Evolutionary conservation across 495 filamentous ascomycete species (phyloP).

Genomic region (Trichoderma asperelloides): DNA sequence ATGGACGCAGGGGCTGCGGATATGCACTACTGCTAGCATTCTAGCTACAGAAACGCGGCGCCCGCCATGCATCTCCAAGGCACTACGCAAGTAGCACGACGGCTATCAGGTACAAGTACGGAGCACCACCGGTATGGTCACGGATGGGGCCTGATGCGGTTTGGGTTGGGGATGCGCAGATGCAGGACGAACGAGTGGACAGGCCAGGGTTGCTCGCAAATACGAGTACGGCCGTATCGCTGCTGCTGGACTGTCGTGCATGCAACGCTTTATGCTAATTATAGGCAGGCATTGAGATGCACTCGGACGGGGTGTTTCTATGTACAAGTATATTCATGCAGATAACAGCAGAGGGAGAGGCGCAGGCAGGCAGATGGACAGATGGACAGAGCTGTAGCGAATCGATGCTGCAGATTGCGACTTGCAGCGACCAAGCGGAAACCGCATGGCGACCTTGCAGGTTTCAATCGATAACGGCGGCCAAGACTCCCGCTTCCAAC

Average conservation of each 20-base stretch:
- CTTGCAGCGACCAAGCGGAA: not conserved
- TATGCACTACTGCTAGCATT: not conserved
- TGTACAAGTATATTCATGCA: not conserved
- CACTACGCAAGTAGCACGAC: not conserved
- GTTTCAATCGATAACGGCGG: not conserved
- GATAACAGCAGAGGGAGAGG: not conserved
- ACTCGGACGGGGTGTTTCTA: too few species aligned
- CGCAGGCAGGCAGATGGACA: not conserved
- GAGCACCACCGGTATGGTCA: too few species aligned
- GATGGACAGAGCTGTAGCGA: too few species aligned
- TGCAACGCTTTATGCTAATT: not conserved
- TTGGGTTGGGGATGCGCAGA: not conserved
- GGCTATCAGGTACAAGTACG: not conserved
- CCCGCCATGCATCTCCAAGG: not conserved
- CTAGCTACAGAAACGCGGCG: not conserved
- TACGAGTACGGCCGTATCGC: constrained; percentile 1
- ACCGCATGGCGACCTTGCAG: not conserved
- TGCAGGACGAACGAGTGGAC: not conserved
- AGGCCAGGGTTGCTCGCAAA: not conserved
- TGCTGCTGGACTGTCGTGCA: not conserved
- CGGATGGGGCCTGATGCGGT: not conserved
- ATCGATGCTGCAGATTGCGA: too few species aligned
- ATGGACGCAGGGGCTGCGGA: not conserved
- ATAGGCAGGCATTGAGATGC: not conserved
- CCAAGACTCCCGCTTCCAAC: not conserved